These are phyloP conservation scores for Saccharomyces pastorianus DNA, from an alignment of 1,139 yeast species.

Conservation along the genomic window DNA sequence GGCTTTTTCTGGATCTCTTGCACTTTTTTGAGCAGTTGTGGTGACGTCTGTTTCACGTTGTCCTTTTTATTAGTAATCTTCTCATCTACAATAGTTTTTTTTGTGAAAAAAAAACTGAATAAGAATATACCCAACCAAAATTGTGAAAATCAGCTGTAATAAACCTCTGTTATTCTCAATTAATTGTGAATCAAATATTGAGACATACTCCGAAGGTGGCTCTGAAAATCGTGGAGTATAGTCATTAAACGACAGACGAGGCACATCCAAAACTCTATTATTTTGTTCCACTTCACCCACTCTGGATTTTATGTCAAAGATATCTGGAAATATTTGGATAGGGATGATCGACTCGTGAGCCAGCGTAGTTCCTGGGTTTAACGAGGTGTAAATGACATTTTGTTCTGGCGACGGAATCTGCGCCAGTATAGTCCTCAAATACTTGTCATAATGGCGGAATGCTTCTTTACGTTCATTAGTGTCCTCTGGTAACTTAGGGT, in stretches of 20 bases:
- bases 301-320: constrained; percentile 33
- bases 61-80: not conserved
- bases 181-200: constrained; percentile 20
- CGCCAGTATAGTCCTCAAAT: constrained; percentile 43
- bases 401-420: constrained; percentile 63
- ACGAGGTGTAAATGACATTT: constrained; percentile 44
- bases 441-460: constrained; percentile 42
- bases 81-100: not conserved
- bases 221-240: constrained; percentile 23
- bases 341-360: constrained; percentile 10
- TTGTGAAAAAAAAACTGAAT: constrained; percentile 7
- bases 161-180: constrained; percentile 16
- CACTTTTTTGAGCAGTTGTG: not conserved
- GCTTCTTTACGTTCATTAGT: constrained; percentile 30
- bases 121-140: constrained; percentile 13
- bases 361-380: constrained; percentile 12
- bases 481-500: constrained; percentile 43
- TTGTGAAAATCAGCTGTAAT: constrained; percentile 14
- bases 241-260: constrained; percentile 27
- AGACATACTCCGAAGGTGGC: constrained; percentile 12
- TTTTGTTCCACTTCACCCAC: constrained; percentile 50
- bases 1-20: not conserved
- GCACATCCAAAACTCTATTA: constrained; percentile 35
- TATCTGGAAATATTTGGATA: constrained; percentile 29
- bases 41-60: not conserved